phyloP scores from a whole-genome alignment of 805 yeast genomes.

The Starmerella bombicola region DNA sequence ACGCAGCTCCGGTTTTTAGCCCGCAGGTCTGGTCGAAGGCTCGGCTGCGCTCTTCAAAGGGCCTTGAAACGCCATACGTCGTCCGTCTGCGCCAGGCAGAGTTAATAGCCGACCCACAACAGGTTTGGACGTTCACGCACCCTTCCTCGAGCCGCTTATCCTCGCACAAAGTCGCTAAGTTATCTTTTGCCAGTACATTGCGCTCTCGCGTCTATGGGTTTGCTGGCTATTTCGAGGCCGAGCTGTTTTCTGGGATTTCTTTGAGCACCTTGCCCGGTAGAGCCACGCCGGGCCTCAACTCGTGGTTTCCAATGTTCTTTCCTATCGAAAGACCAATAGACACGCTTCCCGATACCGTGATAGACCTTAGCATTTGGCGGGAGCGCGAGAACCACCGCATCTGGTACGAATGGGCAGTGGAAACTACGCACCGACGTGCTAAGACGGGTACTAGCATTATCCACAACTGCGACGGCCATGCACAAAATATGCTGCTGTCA shows the following conservation, averaged over 20 bases:
- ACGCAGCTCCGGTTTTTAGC: constrained; percentile 53
- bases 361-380: too few species aligned
- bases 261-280: too few species aligned
- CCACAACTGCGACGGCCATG: constrained; percentile 25
- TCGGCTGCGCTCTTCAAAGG: constrained; percentile 1
- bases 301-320: too few species aligned
- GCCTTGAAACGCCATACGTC: constrained; percentile 35
- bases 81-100: constrained; percentile 34
- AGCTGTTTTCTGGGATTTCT: too few species aligned
- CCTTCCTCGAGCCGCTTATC: constrained; percentile 27
- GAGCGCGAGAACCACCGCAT: constrained; percentile 33
- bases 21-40: constrained; percentile 36
- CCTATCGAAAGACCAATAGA: too few species aligned
- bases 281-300: too few species aligned
- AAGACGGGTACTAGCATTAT: constrained; percentile 23
- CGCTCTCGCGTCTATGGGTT: constrained; percentile 58
- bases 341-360: too few species aligned
- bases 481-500: constrained; percentile 11
- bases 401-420: constrained; percentile 54
- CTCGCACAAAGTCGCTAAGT: constrained; percentile 23
- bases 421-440: constrained; percentile 14
- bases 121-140: too few species aligned
- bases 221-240: constrained; percentile 62
- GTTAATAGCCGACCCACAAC: constrained; percentile 35
- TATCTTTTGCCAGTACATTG: constrained; percentile 36